phyloP scores from a whole-genome alignment of 2,329 filamentous ascomycete genomes.

The Calonectria hongkongensis region DNA sequence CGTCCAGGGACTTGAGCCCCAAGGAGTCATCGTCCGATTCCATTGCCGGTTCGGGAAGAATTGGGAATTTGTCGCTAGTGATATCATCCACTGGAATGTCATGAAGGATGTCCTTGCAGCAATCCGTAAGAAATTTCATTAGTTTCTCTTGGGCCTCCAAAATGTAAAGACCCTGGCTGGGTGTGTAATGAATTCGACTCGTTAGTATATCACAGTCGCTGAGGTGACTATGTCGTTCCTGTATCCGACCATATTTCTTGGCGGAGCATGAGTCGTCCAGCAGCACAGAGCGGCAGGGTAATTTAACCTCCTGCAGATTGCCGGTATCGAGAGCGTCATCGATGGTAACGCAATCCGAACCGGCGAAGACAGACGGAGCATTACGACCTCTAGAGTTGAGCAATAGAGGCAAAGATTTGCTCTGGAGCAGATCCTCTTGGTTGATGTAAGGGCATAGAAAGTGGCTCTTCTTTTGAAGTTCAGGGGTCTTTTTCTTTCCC shows the following conservation, averaged over 20 bases:
- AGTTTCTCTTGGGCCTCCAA: constrained; percentile 3
- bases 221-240: too few relatives aligned
- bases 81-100: neutral
- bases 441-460: neutral
- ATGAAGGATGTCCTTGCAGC: constrained; percentile 3
- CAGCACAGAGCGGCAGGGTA: neutral
- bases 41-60: neutral
- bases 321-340: neutral
- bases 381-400: constrained; percentile 10
- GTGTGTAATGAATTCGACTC: neutral
- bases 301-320: neutral
- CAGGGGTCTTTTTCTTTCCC: neutral
- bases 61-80: neutral
- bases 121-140: neutral
- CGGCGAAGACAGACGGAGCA: constrained; percentile 5
- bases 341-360: neutral
- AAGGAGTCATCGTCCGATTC: neutral
- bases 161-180: neutral
- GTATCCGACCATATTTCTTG: neutral
- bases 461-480: neutral
- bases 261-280: neutral
- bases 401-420: neutral
- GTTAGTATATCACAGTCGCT: neutral
- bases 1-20: neutral
- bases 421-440: constrained; percentile 9